Percentiles rank a stretch among this genome's conserved stretches.
phyloP scores from a whole-genome alignment of 1,284 basidiomycete species.

The Melampsora allii-populina region DNA sequence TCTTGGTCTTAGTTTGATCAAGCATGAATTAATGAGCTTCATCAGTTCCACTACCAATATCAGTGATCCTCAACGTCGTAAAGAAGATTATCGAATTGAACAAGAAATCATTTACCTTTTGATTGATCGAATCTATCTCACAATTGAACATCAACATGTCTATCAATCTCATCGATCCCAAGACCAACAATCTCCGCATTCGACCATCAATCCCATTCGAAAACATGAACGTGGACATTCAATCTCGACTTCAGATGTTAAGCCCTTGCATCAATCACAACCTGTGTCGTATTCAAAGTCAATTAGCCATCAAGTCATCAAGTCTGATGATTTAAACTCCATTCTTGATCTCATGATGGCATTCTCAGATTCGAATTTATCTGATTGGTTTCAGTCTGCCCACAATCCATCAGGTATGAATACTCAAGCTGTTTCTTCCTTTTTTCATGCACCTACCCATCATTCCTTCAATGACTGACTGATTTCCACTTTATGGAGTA shows the following conservation, averaged over 20 bases:
- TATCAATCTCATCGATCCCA: no score
- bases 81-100: slow-evolving; percentile 5
- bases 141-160: background rate
- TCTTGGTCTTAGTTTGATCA: slow-evolving; percentile 25
- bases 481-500: background rate
- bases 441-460: background rate
- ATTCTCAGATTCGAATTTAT: slow-evolving; percentile 8
- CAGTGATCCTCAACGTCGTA: background rate
- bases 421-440: background rate
- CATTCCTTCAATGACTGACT: background rate
- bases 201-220: no score
- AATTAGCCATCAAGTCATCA: no score
- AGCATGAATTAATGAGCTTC: slow-evolving; percentile 6
- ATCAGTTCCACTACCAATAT: slow-evolving; percentile 7
- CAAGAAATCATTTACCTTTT: slow-evolving; percentile 31
- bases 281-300: background rate
- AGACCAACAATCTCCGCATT: no score
- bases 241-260: no score
- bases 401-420: background rate
- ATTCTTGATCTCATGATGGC: slow-evolving; percentile 27
- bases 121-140: slow-evolving; percentile 19
- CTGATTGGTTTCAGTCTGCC: slow-evolving; percentile 17
- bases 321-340: slow-evolving; percentile 20
- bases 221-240: no score
- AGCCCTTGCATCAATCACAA: background rate